phyloP scores from a whole-genome alignment of 148 eudicot species.

The Dianthus caryophyllus region DNA sequence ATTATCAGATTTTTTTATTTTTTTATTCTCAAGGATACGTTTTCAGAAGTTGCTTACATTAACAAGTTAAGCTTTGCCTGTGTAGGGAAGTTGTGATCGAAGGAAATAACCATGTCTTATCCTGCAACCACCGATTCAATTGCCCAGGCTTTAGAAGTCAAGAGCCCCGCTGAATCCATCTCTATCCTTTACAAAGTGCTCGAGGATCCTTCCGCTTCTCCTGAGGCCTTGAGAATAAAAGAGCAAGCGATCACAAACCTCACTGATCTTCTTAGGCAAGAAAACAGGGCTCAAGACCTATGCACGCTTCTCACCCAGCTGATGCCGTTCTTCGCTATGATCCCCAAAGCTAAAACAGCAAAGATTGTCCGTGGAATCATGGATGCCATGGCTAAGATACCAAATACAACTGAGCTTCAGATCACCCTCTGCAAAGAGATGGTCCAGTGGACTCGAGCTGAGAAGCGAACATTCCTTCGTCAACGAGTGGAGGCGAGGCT shows the following conservation, averaged over 20 bases:
- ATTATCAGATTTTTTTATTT: neutral
- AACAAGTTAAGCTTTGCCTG: neutral
- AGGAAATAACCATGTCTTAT: slow-evolving; percentile 28
- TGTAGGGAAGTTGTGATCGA: neutral
- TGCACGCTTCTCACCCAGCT: slow-evolving; percentile 38
- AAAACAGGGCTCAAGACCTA: slow-evolving; percentile 40
- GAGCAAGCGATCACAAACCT: slow-evolving; percentile 44
- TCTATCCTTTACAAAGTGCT: slow-evolving; percentile 40
- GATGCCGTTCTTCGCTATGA: slow-evolving; percentile 35
- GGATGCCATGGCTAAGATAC: slow-evolving; percentile 46
- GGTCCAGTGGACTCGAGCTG: slow-evolving; percentile 43
- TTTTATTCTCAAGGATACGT: neutral
- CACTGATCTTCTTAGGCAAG: slow-evolving; percentile 39
- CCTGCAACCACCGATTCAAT: slow-evolving; percentile 43
- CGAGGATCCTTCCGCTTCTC: slow-evolving; percentile 39
- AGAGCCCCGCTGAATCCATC: slow-evolving; percentile 34
- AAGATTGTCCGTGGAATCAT: slow-evolving; percentile 50
- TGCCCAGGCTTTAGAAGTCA: slow-evolving; percentile 40
- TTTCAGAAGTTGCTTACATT: neutral
- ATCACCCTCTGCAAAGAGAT: slow-evolving; percentile 48
- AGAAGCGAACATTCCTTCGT: slow-evolving; percentile 44
- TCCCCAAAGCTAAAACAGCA: slow-evolving; percentile 49
- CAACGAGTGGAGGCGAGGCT: slow-evolving; percentile 46
- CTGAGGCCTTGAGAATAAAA: slow-evolving; percentile 37
- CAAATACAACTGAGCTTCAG: slow-evolving; percentile 41